Evolutionary conservation across 805 yeast genomes (phyloP).

Genomic region (Nakazawaea sp.): DNA sequence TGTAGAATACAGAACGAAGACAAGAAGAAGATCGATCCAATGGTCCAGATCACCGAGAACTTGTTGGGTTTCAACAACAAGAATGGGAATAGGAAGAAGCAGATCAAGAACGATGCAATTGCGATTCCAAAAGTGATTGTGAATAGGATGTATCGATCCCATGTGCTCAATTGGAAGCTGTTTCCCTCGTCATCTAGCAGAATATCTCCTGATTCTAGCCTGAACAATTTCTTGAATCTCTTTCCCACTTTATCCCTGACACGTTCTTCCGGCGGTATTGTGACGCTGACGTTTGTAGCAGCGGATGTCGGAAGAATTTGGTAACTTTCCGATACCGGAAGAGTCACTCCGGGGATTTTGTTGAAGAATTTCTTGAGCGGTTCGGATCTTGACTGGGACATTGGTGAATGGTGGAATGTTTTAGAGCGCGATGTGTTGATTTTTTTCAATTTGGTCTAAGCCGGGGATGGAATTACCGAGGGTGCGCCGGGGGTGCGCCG

Average conservation of each 20-base stretch:
- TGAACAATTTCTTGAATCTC: slow-evolving; percentile 11
- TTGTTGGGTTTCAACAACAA: slow-evolving; percentile 35
- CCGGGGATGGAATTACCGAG: no score
- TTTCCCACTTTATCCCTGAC: slow-evolving; percentile 10
- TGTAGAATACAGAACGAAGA: slow-evolving; percentile 57
- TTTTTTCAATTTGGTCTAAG: no score
- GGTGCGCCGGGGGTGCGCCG: no score
- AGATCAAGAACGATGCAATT: slow-evolving; percentile 50
- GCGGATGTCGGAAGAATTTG: slow-evolving; percentile 9
- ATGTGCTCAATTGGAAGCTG: slow-evolving; percentile 32
- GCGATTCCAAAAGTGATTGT: slow-evolving; percentile 67
- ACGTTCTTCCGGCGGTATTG: slow-evolving; percentile 11
- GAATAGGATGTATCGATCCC: slow-evolving; percentile 60
- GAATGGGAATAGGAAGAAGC: slow-evolving; percentile 36
- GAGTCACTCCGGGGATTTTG: slow-evolving; percentile 17
- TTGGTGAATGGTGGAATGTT: neutral
- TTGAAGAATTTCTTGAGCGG: slow-evolving; percentile 13
- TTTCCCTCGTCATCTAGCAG: slow-evolving; percentile 36
- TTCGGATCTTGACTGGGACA: slow-evolving; percentile 8
- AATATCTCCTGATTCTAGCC: slow-evolving; percentile 12
- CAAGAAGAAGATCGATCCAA: slow-evolving; percentile 37
- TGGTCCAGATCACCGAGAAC: slow-evolving; percentile 40
- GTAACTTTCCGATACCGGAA: slow-evolving; percentile 12
- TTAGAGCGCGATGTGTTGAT: neutral
- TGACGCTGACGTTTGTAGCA: slow-evolving; percentile 7